These are phyloP conservation scores for Fusarium brachygibbosum DNA, from an alignment of 2,329 filamentous ascomycete genomes.

Conservation along the genomic window DNA sequence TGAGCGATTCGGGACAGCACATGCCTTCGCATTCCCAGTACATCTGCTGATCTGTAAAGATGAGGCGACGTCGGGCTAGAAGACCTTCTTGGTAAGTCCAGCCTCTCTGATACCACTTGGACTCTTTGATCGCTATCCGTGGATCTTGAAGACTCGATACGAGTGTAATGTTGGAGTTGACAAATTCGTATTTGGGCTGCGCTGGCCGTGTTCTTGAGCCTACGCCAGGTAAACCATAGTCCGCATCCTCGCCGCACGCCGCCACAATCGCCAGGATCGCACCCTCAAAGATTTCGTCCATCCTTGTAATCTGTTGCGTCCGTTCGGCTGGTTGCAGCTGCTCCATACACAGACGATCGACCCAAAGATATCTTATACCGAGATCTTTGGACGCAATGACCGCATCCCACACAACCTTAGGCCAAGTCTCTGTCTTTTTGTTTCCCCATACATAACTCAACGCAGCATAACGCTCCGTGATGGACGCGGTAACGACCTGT, in stretches of 20 bases:
- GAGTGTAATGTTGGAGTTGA: slow-evolving; percentile 51
- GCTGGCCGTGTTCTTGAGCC: slow-evolving; percentile 46
- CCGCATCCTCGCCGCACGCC: slow-evolving; percentile 53
- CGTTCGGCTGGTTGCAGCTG: slow-evolving; percentile 44
- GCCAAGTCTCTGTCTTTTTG: slow-evolving; percentile 48
- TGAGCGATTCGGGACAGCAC: slow-evolving; percentile 54
- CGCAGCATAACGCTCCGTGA: slow-evolving; percentile 51
- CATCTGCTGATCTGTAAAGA: slow-evolving; percentile 58
- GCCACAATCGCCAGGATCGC: slow-evolving; percentile 57
- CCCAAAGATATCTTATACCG: slow-evolving; percentile 56
- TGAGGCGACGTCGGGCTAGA: slow-evolving; percentile 54
- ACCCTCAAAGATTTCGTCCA: slow-evolving; percentile 56
- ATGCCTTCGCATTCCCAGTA: slow-evolving; percentile 58
- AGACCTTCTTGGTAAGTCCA: slow-evolving; percentile 59
- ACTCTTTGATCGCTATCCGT: slow-evolving; percentile 49
- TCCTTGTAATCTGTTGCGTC: slow-evolving; percentile 52
- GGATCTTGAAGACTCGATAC: slow-evolving; percentile 53
- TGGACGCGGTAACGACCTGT: slow-evolving; percentile 47
- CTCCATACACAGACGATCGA: slow-evolving; percentile 56
- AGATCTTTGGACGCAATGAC: slow-evolving; percentile 51
- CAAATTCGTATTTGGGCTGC: slow-evolving; percentile 53
- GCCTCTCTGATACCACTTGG: slow-evolving; percentile 54
- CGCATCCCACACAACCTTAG: slow-evolving; percentile 52
- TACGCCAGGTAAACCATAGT: slow-evolving; percentile 54
- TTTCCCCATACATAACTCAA: slow-evolving; percentile 56